A percentile compares a stretch with the other conserved stretches of the same genome.
Evolutionary conservation across 164 flowering plant species (phyloP).

Genomic region (Cinnamomum micranthum): DNA sequence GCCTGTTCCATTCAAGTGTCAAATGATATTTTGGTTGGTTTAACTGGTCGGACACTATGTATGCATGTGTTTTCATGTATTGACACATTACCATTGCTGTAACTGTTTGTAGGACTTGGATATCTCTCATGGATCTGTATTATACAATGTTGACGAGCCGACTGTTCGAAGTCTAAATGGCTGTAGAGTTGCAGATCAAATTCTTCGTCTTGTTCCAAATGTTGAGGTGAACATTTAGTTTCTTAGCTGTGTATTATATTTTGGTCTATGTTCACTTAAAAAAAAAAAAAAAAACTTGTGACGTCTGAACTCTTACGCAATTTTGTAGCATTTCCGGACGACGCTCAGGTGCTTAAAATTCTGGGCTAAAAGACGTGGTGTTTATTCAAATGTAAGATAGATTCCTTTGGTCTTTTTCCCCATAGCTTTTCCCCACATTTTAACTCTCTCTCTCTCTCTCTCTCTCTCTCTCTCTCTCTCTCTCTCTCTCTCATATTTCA

Average conservation of each 20-base stretch:
- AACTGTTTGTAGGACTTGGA: conserved; percentile 34
- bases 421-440: not conserved
- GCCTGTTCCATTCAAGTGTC: not conserved
- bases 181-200: conserved; percentile 54
- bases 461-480: too few species aligned
- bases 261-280: conserved; percentile 37
- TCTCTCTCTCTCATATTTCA: conserved; percentile 14
- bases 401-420: not conserved
- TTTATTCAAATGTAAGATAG: conserved; percentile 88
- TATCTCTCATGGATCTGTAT: conserved; percentile 38
- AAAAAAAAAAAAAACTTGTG: too few species aligned
- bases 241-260: not conserved
- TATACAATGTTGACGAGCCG: conserved; percentile 40
- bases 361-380: conserved; percentile 96
- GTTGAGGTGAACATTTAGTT: conserved; percentile 25
- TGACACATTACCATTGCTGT: not conserved
- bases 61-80: not conserved
- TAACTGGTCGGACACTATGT: not conserved
- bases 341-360: conserved; percentile 81
- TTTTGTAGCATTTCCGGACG: conserved; percentile 71
- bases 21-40: not conserved
- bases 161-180: conserved; percentile 52
- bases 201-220: conserved; percentile 46
- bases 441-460: not conserved
- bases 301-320: not conserved